Evolutionary conservation across 208 protist genomes (phyloP).

Genomic region (Acanthamoeba healyi): DNA sequence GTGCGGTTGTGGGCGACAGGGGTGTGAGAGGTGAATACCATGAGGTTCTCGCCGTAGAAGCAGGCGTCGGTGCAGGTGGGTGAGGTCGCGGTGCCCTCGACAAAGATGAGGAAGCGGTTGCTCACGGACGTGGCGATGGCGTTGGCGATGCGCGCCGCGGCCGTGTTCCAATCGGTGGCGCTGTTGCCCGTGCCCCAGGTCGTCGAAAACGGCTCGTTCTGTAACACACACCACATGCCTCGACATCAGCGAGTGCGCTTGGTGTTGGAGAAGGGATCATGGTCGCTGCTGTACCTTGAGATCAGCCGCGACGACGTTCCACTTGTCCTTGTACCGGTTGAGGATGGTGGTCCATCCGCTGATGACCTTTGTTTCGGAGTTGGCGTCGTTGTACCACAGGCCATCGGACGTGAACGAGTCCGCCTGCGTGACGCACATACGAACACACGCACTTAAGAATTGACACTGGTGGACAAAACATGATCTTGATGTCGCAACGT

Average conservation of each 20-base stretch:
- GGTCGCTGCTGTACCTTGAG: too few relatives aligned
- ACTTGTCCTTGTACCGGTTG: neutral
- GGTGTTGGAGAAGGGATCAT: conserved; percentile 46
- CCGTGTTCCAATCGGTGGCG: conserved; percentile 20
- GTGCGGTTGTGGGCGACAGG: too few relatives aligned
- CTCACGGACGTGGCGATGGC: neutral
- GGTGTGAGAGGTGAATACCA: neutral
- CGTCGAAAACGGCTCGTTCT: conserved; percentile 54
- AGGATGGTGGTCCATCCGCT: neutral
- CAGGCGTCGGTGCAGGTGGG: conserved; percentile 45
- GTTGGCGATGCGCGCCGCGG: conserved; percentile 33
- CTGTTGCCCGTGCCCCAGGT: conserved; percentile 63
- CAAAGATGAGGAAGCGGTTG: conserved; percentile 49
- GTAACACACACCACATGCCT: too few relatives aligned
- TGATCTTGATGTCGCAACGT: too few relatives aligned
- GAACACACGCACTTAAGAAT: too few relatives aligned
- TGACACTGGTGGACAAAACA: too few relatives aligned
- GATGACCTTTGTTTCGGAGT: conserved; percentile 2
- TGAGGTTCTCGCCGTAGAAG: conserved; percentile 76
- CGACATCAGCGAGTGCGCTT: too few relatives aligned
- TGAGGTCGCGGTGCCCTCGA: conserved; percentile 52
- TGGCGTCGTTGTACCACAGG: conserved; percentile 26
- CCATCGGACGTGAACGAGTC: neutral
- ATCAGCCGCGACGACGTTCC: conserved; percentile 67
- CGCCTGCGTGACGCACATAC: too few relatives aligned